Base-by-base conservation (phyloP, 306 rosid species). In the Astragalus glycyphyllos region DNA sequence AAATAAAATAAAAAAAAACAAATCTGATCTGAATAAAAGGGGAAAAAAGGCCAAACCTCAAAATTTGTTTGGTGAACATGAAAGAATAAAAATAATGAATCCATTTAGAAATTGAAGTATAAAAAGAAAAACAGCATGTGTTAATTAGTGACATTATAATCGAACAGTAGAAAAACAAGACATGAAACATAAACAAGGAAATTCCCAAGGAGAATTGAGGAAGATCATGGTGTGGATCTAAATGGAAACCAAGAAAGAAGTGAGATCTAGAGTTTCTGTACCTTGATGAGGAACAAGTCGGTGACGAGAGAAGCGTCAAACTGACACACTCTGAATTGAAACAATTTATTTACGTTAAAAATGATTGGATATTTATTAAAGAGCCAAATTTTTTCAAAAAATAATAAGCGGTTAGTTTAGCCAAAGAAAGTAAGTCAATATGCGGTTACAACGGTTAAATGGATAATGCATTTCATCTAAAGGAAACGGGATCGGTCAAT, bases 211-310 rank as follows among this genome's bases (percentile, higher is more conserved):
- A 8, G 15, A 67, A 68, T 44, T 59, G 41, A n/a, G 31, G 31
- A 14, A 42, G 3, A 0, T 66, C 10, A 73, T 13, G 26, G 75
- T 17, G 54, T 11, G 41, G 79, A 79, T 73, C 76, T 61, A 51
- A 50, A 73, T 59, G 59, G 31, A 60, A 61, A 73, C 1, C 0
- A 3, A 44, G 65, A 54, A 60, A 54, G 13, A 1, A 68, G 31
- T 37, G 72, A 68, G 75, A 79, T 79, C 83, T 61, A 37, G 62
- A 58, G 44, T 1, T 46, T 32, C 1, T 12, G 38, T 74, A 74
- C 80, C 83, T 68, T 68, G 59, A 0, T 66, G 79, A 73, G 71
- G 12, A 26, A 65, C 34, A 74, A 44, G 79, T 68, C 75, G 83
- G 75, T 74, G 79, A 58, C 6, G 57, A 12, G 57, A 50, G 62